Evolutionary conservation across 2,329 filamentous ascomycete genomes (phyloP), one percentile per base, ranked within the genome.

Genomic region (Chaetomium sp.): DNA sequence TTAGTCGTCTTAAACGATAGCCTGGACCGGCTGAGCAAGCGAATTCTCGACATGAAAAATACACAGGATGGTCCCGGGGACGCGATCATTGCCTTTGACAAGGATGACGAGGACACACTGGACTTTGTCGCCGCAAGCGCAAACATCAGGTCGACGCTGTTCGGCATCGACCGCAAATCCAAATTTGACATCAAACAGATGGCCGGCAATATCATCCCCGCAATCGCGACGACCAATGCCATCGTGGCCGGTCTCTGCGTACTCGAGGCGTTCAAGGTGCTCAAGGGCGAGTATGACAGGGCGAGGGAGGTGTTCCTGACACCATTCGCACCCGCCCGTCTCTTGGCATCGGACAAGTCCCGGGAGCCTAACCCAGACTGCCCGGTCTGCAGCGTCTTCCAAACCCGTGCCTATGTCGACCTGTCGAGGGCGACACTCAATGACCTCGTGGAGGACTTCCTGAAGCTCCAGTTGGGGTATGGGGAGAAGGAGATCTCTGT

Each of bases 101-200:
- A 99, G 79, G 95, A 99, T 74, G 95, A 99, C 73, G 87, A 89
- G 42, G 94, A 98, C 74, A 97, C 94, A 0, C 83, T 99, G 8
- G 93, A 99, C 74, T 98, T 99, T 75, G 95, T 99, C 7, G 86
- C 93, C 0, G 88, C 95, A 0, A 92, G 90, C 70, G 92, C 94
- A 33, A 99, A 99, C 73, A 85, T 99, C 27, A 87, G 95, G 53
- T 95, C 94, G 0, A 82, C 86, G 27, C 84, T 96, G n/a, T 99
- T 99, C 74, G 90, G 88, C 63, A 97, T 99, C 64, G 90, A 94
- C 61, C 80, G 82, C 4, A 94, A 92, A 75, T 96, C 93, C 25
- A 92, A 96, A 65, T 99, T 98, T 74, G 93, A 98, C 74, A 93
- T 95, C 72, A 99, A 99, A 80, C 91, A 99, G 78, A 99, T 98